Evolutionary conservation across 768 basidiomycete species (phyloP), one percentile per base, ranked within the genome.

Genomic region (Termitomyces sp.): DNA sequence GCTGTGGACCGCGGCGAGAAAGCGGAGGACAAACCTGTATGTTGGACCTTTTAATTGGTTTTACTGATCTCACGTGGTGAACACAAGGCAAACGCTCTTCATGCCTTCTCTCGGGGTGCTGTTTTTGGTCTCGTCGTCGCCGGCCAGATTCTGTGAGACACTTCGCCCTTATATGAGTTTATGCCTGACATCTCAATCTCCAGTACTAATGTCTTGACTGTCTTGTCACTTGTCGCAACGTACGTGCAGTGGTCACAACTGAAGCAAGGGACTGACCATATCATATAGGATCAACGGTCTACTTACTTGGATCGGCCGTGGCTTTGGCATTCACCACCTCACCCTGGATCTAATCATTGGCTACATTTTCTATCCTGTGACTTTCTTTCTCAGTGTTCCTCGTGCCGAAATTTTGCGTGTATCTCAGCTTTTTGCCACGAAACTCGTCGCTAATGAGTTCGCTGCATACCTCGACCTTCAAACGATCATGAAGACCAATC

Each of bases 371-470:
- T 95, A 95, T 73, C 94, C 94, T 27, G 60, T 96, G 60, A 82
- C 89, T 1, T 93, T 93, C 79, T 84, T 93, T 76, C 66, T 81
- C 67, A 87, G 91, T 60, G 91, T 93, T 6, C 92, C 92, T 1
- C 85, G 85, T 37, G 60, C 65, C n/a, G 93, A 95, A 72, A 92
- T 96, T 63, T 77, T 95, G 47, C 79, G 77, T 34, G 91, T 96
- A 36, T 81, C 92, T 24, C 84, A 86, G 64, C 80, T 95, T 18
- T 84, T 96, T 61, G 93, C 89, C 18, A 89, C 87, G 32, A 96
- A 96, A 73, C 80, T 96, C 59, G 79, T 95, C 49, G 92, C 88
- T 56, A 94, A 92, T 67, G 92, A 95, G 70, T 93, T 93, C 65
- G 85, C 86, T 42, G 92, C 89, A 4, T 94, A 94, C 73, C 67